Evolutionary conservation across 2,329 filamentous ascomycete species (phyloP), one percentile per base, ranked within the genome.

Genomic region (Corinectria fuckeliana): DNA sequence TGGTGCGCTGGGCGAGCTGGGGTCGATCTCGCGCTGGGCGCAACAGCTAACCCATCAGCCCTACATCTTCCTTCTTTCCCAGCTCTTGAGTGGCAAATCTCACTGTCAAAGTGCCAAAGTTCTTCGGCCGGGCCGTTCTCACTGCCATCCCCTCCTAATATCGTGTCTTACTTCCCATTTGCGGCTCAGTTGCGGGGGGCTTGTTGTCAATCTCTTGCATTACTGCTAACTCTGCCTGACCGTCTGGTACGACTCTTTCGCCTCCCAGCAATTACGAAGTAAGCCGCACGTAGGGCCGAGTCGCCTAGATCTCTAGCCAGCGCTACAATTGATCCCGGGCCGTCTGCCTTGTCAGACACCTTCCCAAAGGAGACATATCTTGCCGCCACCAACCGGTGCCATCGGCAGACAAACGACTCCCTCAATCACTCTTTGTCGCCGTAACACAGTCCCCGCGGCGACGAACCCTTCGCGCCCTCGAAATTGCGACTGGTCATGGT

Each of bases 41-140:
- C 36, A 63, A 56, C 59, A 68, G 63, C 64, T 69, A 62, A 69
- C 59, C 60, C 45, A 42, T 70, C 65, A 69, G 67, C 65, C 67
- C 64, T 70, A 67, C 55, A 54, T 50, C 42, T 53, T 49, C 42
- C 23, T 32, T 26, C 34, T 13, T 45, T 25, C 28, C 36, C 20
- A 34, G 34, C 28, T 45, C 32, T 38, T 32, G 30, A 38, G 49
- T 58, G 58, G 58, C 54, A 54, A 56, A 58, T 47, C 58, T 39
- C 42, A 34, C 30, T 42, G 36, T 41, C 42, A 38, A 60, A 51
- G 41, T 44, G 36, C 47, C 42, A 38, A 60, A 51, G 41, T 44
- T 47, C 42, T 38, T 53, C 39, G 25, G 18, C 49, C 41, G 36
- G 50, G 25, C 53, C 53, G 26, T 56, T 42, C 39, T 38, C 44